Evolutionary conservation across 108 stramenopile genomes (phyloP), one percentile per base, ranked within the genome.

Genomic region (Aurantiochytrium sp.): DNA sequence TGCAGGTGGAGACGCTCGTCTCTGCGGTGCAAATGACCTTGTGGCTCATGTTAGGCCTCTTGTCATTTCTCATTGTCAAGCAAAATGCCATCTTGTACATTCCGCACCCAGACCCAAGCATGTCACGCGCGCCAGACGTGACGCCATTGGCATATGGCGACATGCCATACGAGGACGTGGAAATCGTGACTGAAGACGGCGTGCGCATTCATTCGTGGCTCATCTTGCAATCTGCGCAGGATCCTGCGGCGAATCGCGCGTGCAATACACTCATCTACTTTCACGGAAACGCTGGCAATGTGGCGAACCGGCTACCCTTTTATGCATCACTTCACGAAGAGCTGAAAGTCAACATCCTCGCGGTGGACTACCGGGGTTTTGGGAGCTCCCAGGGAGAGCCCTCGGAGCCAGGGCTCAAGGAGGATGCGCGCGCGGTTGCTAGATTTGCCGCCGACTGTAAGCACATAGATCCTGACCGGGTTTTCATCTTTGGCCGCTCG

Each of bases 271-370:
- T 98, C 19, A 88, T 99, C 0, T 99, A 97, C 89, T 97, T 98
- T 87, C 98, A 99, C 90, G 98, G 97, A 5, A 99, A 99, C 93
- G 98, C 98, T 5, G 98, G 97, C 23, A 98, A 98, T 92, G 97
- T 99, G 64, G 98, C 97, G 19, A 88, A 98, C 58, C 91, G 98
- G 18, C 89, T 99, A 42, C 96, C 96, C 2, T 97, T 97, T 89
- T 96, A 96, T 4, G 44, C 93, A 19, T 91, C 95, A 58, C 96
- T 97, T 96, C 91, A 93, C 89, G 92, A 92, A 51, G 57, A 93
- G 76, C 87, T 96, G 35, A 89, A 93, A 45, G 93, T 92, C 5
- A 96, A 98, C 87, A 90, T 98, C 29, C 72, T 97, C 64, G 89
- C 97, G 90, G 95, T 98, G 44, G 98, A 98, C 89, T 98, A 98